These are phyloP conservation scores for Nigrospora sphaerica DNA, from an alignment of 2,329 filamentous ascomycete species.

Conservation along the genomic window DNA sequence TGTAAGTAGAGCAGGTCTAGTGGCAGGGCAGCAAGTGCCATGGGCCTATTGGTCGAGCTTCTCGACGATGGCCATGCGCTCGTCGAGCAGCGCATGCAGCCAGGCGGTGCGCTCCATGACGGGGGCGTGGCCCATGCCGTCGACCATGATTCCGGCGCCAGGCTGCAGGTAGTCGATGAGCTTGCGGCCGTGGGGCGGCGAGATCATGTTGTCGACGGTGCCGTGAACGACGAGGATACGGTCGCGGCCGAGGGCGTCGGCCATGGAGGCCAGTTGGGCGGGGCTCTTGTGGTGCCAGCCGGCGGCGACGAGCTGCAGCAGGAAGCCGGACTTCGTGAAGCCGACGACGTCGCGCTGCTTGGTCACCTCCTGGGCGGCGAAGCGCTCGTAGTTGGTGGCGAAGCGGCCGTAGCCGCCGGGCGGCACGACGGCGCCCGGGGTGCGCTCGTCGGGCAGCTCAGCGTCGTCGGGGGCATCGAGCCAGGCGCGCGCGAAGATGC, in stretches of 20 bases:
- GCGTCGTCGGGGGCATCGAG: conserved; percentile 53
- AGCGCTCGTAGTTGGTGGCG: conserved; percentile 72
- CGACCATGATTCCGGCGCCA: conserved; percentile 52
- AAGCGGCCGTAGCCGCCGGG: conserved; percentile 44
- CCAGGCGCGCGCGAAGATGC: conserved; percentile 61
- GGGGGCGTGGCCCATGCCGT: conserved; percentile 69
- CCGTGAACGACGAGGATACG: conserved; percentile 76
- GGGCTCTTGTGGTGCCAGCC: conserved; percentile 72
- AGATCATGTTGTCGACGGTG: conserved; percentile 70
- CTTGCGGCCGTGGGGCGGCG: conserved; percentile 59
- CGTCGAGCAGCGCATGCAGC: conserved; percentile 59
- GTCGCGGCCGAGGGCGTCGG: conserved; percentile 61
- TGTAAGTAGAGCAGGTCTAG: too few relatives aligned
- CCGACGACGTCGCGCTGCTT: conserved; percentile 57
- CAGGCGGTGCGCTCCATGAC: conserved; percentile 64
- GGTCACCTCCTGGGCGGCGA: conserved; percentile 69
- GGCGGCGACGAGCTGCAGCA: conserved; percentile 71
- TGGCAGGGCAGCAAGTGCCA: too few relatives aligned
- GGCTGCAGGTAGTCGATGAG: conserved; percentile 60
- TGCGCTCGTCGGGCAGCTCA: conserved; percentile 35
- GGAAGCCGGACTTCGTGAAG: conserved; percentile 62
- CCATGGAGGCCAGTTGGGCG: conserved; percentile 58
- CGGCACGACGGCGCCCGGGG: conserved; percentile 11
- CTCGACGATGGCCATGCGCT: conserved; percentile 45
- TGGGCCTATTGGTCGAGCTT: conserved; percentile 21